Evolutionary conservation across 2,329 filamentous ascomycete genomes (phyloP).

Genomic region (Metarhizium anisopliae): DNA sequence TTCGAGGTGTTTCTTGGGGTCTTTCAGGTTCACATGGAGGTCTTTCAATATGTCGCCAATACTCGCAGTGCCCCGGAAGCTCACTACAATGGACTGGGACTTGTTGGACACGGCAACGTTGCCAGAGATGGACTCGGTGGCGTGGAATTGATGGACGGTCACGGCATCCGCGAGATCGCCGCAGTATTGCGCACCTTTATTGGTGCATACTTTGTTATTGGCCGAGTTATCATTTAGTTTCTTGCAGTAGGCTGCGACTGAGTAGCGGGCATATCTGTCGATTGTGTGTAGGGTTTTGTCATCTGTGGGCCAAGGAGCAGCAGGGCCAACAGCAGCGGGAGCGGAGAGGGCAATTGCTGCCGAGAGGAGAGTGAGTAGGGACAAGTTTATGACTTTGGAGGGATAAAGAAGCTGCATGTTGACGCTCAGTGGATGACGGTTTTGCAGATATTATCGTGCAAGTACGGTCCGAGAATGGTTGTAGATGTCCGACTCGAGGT

Average conservation of each 20-base stretch:
- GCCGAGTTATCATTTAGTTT: not conserved
- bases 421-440: not conserved
- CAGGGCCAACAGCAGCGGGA: not conserved
- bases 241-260: not conserved
- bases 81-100: not conserved
- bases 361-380: not conserved
- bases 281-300: not conserved
- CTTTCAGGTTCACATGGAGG: not conserved
- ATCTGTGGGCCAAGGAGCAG: not conserved
- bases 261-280: not conserved
- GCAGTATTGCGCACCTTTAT: not conserved
- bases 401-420: not conserved
- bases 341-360: not conserved
- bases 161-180: not conserved
- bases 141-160: not conserved
- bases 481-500: too few species aligned
- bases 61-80: not conserved
- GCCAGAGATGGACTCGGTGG: not conserved
- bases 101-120: not conserved
- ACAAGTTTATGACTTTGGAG: not conserved
- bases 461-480: too few species aligned
- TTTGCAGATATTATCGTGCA: too few species aligned
- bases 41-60: not conserved
- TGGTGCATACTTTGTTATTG: not conserved
- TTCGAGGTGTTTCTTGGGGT: not conserved